Conservation (phyloP, 352 stramenopile genomes). For the Pythium chondricola region DNA sequence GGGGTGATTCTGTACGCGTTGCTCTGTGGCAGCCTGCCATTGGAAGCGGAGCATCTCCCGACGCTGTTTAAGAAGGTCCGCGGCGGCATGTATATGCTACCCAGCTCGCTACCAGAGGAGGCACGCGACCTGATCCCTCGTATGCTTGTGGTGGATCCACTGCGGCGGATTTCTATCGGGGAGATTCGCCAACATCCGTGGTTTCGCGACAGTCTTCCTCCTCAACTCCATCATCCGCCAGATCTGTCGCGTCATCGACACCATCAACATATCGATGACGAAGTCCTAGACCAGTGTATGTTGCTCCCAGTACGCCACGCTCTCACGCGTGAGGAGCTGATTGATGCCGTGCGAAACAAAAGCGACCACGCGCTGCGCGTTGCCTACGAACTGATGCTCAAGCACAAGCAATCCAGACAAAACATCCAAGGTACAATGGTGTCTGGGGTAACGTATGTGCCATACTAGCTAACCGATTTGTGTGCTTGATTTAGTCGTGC, state of each 20-base stretch:
- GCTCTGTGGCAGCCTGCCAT: slow-evolving; percentile 96
- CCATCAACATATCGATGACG: slow-evolving; percentile 77
- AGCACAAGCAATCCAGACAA: slow-evolving; percentile 96
- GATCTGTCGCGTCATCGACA: slow-evolving; percentile 95
- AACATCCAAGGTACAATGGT: slow-evolving; percentile 85
- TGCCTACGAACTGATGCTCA: slow-evolving; percentile 96
- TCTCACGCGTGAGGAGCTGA: slow-evolving; percentile 52
- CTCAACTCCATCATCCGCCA: slow-evolving; percentile 94
- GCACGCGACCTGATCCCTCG: slow-evolving; percentile 96
- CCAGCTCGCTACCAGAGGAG: slow-evolving; percentile 94
- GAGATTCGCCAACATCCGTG: slow-evolving; percentile 98
- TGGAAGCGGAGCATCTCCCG: slow-evolving; percentile 98
- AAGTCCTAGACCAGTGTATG: slow-evolving; percentile 44
- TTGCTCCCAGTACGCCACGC: slow-evolving; percentile 47
- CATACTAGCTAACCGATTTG: neutral
- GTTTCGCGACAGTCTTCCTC: slow-evolving; percentile 97
- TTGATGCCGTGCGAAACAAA: too few relatives aligned
- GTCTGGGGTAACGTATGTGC: too few relatives aligned
- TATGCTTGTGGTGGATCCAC: slow-evolving; percentile 99
- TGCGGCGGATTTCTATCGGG: slow-evolving; percentile 98
- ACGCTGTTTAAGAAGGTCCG: slow-evolving; percentile 99
- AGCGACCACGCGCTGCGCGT: slow-evolving; percentile 77
- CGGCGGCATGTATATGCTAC: slow-evolving; percentile 97
- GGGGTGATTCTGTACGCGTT: slow-evolving; percentile 99
- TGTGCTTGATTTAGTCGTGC: too few relatives aligned